These are phyloP conservation scores for Medicago ruthenica DNA, from an alignment of 306 rosid species.

Conservation along the genomic window DNA sequence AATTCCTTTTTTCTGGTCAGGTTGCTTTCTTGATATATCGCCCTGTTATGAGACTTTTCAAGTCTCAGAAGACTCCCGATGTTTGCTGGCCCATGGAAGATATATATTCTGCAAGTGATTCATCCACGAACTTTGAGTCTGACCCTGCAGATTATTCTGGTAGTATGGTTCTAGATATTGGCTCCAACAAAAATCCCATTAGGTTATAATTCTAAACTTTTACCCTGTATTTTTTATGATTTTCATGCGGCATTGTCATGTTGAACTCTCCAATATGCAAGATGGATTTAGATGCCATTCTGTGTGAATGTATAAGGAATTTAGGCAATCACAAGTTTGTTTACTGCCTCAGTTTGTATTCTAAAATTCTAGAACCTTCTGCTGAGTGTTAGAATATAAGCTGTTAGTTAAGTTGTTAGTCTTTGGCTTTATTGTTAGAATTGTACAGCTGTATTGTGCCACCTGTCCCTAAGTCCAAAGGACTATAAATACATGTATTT, in stretches of 20 bases:
- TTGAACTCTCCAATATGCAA: background rate
- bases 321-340: no score
- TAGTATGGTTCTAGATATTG: slow-evolving; percentile 77
- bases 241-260: background rate
- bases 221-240: background rate
- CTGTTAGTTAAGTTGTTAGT: no score
- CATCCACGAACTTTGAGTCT: slow-evolving; percentile 58
- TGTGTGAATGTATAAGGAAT: no score
- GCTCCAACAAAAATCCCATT: slow-evolving; percentile 62
- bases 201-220: slow-evolving; percentile 50
- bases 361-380: no score
- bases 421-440: no score
- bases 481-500: no score
- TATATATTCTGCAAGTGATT: slow-evolving; percentile 51
- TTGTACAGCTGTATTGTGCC: no score
- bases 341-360: no score
- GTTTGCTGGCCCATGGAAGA: slow-evolving; percentile 90
- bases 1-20: slow-evolving; percentile 48
- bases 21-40: slow-evolving; percentile 97
- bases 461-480: no score
- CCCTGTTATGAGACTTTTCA: slow-evolving; percentile 92
- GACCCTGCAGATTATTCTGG: slow-evolving; percentile 57
- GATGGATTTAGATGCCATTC: slow-evolving; percentile 34
- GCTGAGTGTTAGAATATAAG: no score
- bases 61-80: slow-evolving; percentile 66